Conservation (phyloP, 257 asterid species). For the Parsonsia alboflavescens region DNA sequence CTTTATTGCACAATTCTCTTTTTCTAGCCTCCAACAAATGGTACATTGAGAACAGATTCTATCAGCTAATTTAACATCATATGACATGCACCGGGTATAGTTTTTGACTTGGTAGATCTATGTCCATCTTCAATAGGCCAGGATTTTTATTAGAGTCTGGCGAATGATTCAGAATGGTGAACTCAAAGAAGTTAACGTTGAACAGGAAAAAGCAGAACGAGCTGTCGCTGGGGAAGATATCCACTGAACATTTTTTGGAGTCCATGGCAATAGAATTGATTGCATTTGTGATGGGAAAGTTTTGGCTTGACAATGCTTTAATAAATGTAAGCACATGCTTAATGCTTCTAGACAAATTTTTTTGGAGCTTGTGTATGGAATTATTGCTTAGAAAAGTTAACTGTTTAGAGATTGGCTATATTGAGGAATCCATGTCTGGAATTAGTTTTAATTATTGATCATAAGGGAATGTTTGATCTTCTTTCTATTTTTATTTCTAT, state of each 20-base stretch:
- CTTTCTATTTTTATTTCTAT: not conserved
- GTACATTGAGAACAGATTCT: not conserved
- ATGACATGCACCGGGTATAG: slow-evolving; percentile 77
- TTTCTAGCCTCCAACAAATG: not conserved
- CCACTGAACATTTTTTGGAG: not conserved
- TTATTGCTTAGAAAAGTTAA: not conserved
- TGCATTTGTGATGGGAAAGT: not conserved
- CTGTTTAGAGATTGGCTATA: not conserved
- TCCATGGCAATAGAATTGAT: not conserved
- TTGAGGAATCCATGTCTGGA: not conserved
- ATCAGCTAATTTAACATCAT: not conserved
- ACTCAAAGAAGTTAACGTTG: slow-evolving; percentile 39
- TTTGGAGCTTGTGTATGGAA: not conserved
- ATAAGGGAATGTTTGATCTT: not conserved
- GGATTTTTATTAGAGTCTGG: slow-evolving; percentile 14
- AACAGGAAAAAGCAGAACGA: slow-evolving; percentile 35
- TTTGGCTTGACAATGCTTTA: not conserved
- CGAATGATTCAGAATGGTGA: slow-evolving; percentile 61
- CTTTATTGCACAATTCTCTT: too few relatives aligned
- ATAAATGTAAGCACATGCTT: not conserved
- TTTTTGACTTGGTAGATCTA: not conserved
- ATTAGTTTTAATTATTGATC: too few relatives aligned
- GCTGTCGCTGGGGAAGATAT: not conserved
- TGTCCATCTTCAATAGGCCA: not conserved
- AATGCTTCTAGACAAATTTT: not conserved